Evolutionary conservation across 2,329 filamentous ascomycete genomes (phyloP), one percentile per base, ranked within the genome.

Genomic region (Colletotrichum euphorbiae): DNA sequence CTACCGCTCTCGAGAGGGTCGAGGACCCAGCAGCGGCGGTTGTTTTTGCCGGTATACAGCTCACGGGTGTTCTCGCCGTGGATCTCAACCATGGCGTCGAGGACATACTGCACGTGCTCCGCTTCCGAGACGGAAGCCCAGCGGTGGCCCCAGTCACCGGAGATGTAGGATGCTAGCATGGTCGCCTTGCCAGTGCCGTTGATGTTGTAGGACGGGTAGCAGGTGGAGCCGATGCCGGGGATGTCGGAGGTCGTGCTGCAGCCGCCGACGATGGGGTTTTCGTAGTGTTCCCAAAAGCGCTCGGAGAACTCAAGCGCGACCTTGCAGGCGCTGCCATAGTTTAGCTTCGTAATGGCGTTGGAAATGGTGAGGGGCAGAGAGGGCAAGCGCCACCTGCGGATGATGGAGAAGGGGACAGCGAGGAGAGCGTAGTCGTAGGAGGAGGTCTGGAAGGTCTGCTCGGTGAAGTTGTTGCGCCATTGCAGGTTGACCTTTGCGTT

Each of bases 401-500:
- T 86, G 59, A 88, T 85, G 52, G 86, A 85, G 77, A 92, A 91
- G 0, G 90, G 90, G 0, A 85, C 84, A 0, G 89, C 82, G 6
- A 92, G 82, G n/a, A 92, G 80, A 31, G 88, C 85, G 74, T 92
- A 92, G 77, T 93, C 90, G 73, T 87, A 90, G 2, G 83, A 82
- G 28, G 84, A 80, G 50, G 79, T 84, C 56, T 86, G 69, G 74
- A 83, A 78, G 69, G 72, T 72, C 19, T 71, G 62, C 40, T 78
- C 77, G 52, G 74, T 82, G 71, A 77, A 80, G 46, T 81, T 78
- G 67, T 80, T 70, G 65, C 85, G 84, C 84, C 87, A 91, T 21
- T 85, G 81, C 2, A 93, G 80, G 1, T 84, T 84, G 6, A 92
- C 82, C 62, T 86, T 87, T 15, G 83, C 74, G 0, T 80, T 81